Percentiles rank a stretch among this genome's conserved stretches.
Conservation (phyloP, 345 rosid species). For the Eucalyptus pauciflora region DNA sequence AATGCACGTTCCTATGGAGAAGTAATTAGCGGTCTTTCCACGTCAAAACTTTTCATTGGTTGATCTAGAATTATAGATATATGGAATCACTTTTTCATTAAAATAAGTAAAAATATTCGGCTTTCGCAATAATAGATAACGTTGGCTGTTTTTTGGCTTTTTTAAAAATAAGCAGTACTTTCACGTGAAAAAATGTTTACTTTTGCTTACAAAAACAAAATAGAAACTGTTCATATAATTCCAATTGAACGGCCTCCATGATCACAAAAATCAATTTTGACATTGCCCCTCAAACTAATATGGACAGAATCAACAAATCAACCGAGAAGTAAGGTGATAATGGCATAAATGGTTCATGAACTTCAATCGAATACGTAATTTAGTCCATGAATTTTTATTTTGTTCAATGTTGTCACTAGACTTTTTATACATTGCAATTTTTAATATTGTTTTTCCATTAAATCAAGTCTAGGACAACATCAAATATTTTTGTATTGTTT, state of each 20-base stretch:
- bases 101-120: background rate
- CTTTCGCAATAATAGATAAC: background rate
- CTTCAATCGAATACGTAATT: fast-evolving
- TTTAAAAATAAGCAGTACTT: background rate
- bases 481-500: background rate
- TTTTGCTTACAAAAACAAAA: background rate
- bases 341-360: too few relatives aligned
- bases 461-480: background rate
- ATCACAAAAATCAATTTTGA: background rate
- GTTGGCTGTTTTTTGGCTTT: background rate
- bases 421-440: fast-evolving
- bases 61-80: background rate
- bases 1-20: background rate
- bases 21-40: background rate
- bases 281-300: background rate
- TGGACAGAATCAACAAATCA: background rate
- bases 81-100: background rate
- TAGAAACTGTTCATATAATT: background rate
- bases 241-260: background rate
- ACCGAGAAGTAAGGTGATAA: background rate
- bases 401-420: too few relatives aligned
- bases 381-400: too few relatives aligned
- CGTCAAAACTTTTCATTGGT: background rate
- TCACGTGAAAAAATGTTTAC: background rate
- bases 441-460: too few relatives aligned